A percentile compares a stretch with the other conserved stretches of the same genome.
Evolutionary conservation across 305 asterid genomes (phyloP).

Genomic region (Fraxinus latifolia): DNA sequence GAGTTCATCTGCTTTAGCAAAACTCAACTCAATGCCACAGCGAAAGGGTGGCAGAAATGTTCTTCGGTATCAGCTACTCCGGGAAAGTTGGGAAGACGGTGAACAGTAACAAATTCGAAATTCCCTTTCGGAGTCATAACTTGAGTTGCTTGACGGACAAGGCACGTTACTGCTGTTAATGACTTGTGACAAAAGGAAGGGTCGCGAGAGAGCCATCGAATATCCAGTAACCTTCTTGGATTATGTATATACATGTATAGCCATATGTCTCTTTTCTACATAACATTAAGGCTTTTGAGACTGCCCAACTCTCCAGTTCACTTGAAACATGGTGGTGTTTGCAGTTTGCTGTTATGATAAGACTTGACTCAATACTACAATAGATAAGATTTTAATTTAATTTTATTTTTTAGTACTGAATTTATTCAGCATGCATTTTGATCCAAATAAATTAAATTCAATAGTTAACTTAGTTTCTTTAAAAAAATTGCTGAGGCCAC

Average conservation of each 20-base stretch:
- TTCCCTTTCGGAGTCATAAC: neutral
- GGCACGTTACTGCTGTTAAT: neutral
- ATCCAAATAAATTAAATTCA: too few relatives aligned
- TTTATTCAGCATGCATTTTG: too few relatives aligned
- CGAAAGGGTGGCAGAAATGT: constrained; percentile 52
- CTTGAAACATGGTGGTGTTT: neutral
- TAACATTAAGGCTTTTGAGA: neutral
- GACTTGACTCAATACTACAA: neutral
- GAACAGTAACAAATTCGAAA: constrained; percentile 25
- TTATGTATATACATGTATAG: constrained; percentile 20
- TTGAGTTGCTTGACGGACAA: neutral
- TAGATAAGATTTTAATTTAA: neutral
- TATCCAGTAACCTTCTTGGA: neutral
- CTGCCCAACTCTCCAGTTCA: neutral
- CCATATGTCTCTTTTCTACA: constrained; percentile 7
- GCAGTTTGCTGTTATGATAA: neutral
- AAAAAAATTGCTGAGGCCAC: too few relatives aligned
- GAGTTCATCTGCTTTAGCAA: constrained; percentile 43
- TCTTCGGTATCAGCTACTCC: constrained; percentile 59
- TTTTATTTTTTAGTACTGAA: neutral
- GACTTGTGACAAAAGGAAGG: neutral
- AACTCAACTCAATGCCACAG: constrained; percentile 47
- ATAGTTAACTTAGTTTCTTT: too few relatives aligned
- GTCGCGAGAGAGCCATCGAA: neutral
- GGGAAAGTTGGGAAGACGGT: constrained; percentile 60